phyloP scores from a whole-genome alignment of 139 green algal species.

The Spirogloea muscicola region DNA sequence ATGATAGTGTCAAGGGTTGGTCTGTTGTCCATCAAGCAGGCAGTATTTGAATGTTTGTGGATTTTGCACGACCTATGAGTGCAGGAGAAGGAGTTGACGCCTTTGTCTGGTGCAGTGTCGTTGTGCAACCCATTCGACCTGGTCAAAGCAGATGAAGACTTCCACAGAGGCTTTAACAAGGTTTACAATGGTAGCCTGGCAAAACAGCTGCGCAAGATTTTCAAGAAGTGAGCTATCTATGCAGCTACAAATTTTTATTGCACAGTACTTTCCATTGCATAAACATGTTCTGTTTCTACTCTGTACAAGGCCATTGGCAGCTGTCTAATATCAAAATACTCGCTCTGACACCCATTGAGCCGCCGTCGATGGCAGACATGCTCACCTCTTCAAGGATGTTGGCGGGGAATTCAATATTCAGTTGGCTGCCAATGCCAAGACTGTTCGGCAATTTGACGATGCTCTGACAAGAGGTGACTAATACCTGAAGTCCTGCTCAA shows the following conservation, averaged over 20 bases:
- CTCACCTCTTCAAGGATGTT: slow-evolving; percentile 45
- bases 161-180: slow-evolving; percentile 75
- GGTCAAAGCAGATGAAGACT: slow-evolving; percentile 61
- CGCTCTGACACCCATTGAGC: no score
- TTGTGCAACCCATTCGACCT: slow-evolving; percentile 94
- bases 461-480: slow-evolving; percentile 44
- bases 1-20: no score
- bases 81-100: slow-evolving; percentile 65
- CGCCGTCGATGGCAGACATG: no score
- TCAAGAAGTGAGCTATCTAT: slow-evolving; percentile 32
- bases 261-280: no score
- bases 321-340: no score
- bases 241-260: no score
- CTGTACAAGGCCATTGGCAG: no score
- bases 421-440: slow-evolving; percentile 31
- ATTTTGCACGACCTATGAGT: no score
- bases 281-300: no score
- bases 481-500: no score
- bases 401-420: slow-evolving; percentile 15
- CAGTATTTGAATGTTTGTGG: no score
- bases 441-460: slow-evolving; percentile 53
- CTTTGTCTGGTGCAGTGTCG: slow-evolving; percentile 72
- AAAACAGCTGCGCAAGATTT: slow-evolving; percentile 27
- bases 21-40: no score
- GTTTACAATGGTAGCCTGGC: slow-evolving; percentile 80